Percentiles rank a stretch among this genome's conserved stretches.
These are phyloP conservation scores for Morella rubra DNA, from an alignment of 306 rosid genomes.

Conservation along the genomic window DNA sequence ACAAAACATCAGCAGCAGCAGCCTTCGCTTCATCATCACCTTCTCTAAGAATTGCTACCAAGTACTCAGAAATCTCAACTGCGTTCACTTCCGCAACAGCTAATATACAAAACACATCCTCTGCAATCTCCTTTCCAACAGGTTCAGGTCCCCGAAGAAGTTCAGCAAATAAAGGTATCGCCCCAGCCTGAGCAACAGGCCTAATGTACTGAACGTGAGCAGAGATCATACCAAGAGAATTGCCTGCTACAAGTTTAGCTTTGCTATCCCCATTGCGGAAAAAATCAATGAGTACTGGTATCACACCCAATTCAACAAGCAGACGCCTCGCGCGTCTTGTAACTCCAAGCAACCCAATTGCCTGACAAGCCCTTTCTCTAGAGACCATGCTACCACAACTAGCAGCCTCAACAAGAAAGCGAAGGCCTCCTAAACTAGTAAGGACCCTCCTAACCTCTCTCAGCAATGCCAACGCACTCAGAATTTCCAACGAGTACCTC, in stretches of 20 bases:
- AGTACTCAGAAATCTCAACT: conserved; percentile 34
- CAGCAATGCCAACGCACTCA: conserved; percentile 43
- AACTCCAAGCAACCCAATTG: conserved; percentile 44
- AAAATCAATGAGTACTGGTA: conserved; percentile 41
- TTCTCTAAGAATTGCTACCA: conserved; percentile 43
- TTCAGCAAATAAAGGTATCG: conserved; percentile 48
- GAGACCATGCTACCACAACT: conserved; percentile 46
- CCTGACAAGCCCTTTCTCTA: conserved; percentile 51
- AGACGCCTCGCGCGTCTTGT: conserved; percentile 24
- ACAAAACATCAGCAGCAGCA: conserved; percentile 46
- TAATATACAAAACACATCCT: conserved; percentile 45
- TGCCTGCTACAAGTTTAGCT: conserved; percentile 33
- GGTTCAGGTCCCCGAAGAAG: conserved; percentile 47
- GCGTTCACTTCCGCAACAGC: conserved; percentile 43
- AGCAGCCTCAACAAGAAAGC: conserved; percentile 49
- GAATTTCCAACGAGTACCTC: conserved; percentile 42
- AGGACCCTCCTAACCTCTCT: conserved; percentile 42
- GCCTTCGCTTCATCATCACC: conserved; percentile 46
- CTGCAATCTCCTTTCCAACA: conserved; percentile 48
- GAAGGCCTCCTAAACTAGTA: conserved; percentile 30
- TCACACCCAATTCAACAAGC: conserved; percentile 43
- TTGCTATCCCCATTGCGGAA: conserved; percentile 37
- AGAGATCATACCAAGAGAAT: conserved; percentile 47
- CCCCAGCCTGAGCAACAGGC: conserved; percentile 44
- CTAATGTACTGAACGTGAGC: conserved; percentile 43